These are phyloP conservation scores for Malbranchea zuffiana DNA, from an alignment of 2,329 filamentous ascomycete species.

Conservation along the genomic window DNA sequence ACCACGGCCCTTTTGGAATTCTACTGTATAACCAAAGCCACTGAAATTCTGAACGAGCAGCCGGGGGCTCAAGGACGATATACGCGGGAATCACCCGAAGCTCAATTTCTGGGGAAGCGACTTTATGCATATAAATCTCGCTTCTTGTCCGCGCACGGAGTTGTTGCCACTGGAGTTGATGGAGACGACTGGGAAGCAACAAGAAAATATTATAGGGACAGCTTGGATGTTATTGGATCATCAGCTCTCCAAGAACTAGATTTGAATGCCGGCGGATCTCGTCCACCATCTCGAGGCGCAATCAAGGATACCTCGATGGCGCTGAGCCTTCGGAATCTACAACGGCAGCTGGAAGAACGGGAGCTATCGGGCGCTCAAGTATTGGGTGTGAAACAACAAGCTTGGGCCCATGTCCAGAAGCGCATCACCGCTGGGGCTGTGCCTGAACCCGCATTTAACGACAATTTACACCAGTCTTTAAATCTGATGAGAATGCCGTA, in stretches of 20 bases:
- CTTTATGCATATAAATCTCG: conserved; percentile 35
- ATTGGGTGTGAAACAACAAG: background rate
- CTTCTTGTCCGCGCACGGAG: conserved; percentile 32
- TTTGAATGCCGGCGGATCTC: conserved; percentile 17
- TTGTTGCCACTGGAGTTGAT: conserved; percentile 31
- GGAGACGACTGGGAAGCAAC: conserved; percentile 27
- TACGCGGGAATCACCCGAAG: conserved; percentile 34
- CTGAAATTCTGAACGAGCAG: conserved; percentile 35
- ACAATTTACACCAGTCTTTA: conserved; percentile 1
- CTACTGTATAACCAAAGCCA: conserved; percentile 35
- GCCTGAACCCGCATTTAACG: background rate
- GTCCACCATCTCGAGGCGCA: conserved; percentile 16
- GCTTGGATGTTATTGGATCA: conserved; percentile 32
- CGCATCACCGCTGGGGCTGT: conserved; percentile 12
- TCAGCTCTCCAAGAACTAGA: conserved; percentile 29
- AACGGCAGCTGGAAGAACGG: background rate
- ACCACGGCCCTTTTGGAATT: conserved; percentile 37
- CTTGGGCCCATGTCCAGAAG: conserved; percentile 5
- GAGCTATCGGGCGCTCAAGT: background rate
- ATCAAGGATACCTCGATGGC: conserved; percentile 13
- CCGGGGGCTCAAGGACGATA: conserved; percentile 25
- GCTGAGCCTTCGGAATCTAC: conserved; percentile 1
- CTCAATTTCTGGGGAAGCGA: conserved; percentile 31
- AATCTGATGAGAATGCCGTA: conserved; percentile 14
- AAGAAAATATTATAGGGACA: conserved; percentile 34